Evolutionary conservation across 345 rosid species (phyloP).

Genomic region (Iberis pinnata): DNA sequence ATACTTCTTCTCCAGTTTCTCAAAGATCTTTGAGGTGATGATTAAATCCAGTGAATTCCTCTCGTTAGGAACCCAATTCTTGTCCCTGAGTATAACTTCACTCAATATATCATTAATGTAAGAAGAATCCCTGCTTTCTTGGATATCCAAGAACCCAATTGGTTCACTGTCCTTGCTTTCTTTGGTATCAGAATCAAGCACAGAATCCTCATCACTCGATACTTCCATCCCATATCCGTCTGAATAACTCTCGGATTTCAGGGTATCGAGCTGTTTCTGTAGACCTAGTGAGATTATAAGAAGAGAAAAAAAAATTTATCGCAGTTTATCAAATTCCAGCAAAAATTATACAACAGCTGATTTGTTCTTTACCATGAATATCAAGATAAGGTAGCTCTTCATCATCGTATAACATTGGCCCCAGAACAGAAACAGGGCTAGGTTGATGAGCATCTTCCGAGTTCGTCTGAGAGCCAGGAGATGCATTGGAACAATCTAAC

Average conservation of each 20-base stretch:
- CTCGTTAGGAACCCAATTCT: slow-evolving; percentile 20
- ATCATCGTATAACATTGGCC: slow-evolving; percentile 31
- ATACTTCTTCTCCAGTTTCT: slow-evolving; percentile 72
- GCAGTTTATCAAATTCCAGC: neutral
- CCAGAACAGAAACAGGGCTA: slow-evolving; percentile 84
- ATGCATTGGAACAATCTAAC: slow-evolving; percentile 35
- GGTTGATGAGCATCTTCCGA: slow-evolving; percentile 53
- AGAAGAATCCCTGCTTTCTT: slow-evolving; percentile 52
- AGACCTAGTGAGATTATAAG: slow-evolving; percentile 31
- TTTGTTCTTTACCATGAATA: slow-evolving; percentile 37
- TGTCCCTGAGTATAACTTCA: slow-evolving; percentile 45
- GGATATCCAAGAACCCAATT: slow-evolving; percentile 21
- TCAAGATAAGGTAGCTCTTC: slow-evolving; percentile 29
- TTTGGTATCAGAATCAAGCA: slow-evolving; percentile 11
- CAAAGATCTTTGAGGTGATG: slow-evolving; percentile 42
- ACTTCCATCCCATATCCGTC: slow-evolving; percentile 50
- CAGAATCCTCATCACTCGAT: slow-evolving; percentile 51
- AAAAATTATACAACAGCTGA: neutral
- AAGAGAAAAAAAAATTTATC: neutral
- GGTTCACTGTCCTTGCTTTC: slow-evolving; percentile 35
- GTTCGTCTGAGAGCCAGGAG: slow-evolving; percentile 42
- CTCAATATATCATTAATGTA: slow-evolving; percentile 56
- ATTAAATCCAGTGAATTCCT: slow-evolving; percentile 32
- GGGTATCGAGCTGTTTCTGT: slow-evolving; percentile 39
- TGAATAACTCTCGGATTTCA: slow-evolving; percentile 42